phyloP scores from a whole-genome alignment of 1,284 basidiomycete species.

The Mycena citricolor region DNA sequence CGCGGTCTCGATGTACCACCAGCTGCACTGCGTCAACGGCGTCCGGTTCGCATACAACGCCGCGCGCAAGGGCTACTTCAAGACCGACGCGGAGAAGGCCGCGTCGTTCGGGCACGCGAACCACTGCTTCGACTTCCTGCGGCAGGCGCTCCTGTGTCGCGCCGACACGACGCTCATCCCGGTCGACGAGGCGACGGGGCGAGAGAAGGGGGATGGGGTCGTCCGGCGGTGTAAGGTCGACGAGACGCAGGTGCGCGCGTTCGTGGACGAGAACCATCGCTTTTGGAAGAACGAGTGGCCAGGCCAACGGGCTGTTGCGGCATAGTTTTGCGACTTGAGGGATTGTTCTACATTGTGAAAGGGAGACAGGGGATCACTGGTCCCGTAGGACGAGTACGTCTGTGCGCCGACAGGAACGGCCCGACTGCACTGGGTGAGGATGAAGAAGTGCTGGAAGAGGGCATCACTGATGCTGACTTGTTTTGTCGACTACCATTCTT shows the following conservation, averaged over 20 bases:
- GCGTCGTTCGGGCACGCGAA: not conserved
- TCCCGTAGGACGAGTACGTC: no score
- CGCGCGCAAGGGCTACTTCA: not conserved
- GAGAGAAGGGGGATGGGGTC: not conserved
- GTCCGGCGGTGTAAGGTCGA: not conserved
- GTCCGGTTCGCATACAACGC: not conserved
- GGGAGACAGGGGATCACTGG: no score
- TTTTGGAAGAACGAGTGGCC: slow-evolving; percentile 11
- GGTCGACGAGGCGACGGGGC: not conserved
- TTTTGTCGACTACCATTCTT: no score
- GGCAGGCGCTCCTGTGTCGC: not conserved
- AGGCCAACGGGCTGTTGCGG: no score
- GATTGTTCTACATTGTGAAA: no score
- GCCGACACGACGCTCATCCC: slow-evolving; percentile 12
- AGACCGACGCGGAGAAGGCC: not conserved
- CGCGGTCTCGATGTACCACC: not conserved
- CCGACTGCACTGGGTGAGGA: no score
- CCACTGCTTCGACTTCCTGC: slow-evolving; percentile 1
- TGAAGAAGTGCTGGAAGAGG: no score
- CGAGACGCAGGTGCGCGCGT: slow-evolving; percentile 1
- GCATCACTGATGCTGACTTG: no score
- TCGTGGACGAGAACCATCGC: slow-evolving; percentile 4
- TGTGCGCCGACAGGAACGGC: no score
- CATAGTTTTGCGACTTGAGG: no score
- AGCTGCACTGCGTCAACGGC: slow-evolving; percentile 5